Percentiles rank a stretch among this genome's conserved stretches.
Evolutionary conservation across 495 filamentous ascomycete genomes (phyloP).

Genomic region (Annulohypoxylon stygium): DNA sequence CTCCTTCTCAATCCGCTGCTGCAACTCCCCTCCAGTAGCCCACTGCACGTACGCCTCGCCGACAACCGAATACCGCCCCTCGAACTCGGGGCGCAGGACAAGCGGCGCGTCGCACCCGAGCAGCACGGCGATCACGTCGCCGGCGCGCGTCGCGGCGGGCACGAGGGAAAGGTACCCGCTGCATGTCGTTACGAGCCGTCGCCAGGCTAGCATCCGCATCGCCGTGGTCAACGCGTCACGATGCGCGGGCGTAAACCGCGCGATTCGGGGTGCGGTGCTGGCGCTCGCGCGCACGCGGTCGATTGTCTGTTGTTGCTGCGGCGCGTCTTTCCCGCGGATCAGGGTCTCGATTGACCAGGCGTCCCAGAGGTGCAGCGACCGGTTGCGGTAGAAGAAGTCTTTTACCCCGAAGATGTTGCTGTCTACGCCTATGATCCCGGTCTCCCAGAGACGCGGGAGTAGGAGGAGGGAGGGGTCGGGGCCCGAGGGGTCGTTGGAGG

Average conservation of each 20-base stretch:
- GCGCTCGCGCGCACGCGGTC: conserved; percentile 12
- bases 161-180: conserved; percentile 20
- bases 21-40: conserved; percentile 17
- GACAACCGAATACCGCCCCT: conserved; percentile 9
- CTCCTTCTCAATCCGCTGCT: conserved; percentile 9
- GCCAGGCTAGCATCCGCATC: conserved; percentile 18
- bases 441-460: conserved; percentile 16
- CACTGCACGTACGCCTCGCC: conserved; percentile 32
- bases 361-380: background rate
- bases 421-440: conserved; percentile 26
- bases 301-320: background rate
- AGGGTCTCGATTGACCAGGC: background rate
- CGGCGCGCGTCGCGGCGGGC: conserved; percentile 20
- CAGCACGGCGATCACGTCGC: conserved; percentile 24
- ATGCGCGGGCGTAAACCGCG: background rate
- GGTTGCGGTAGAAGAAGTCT: conserved; percentile 36
- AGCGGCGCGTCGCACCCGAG: conserved; percentile 19
- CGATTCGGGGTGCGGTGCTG: conserved; percentile 1
- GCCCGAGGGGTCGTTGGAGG: background rate
- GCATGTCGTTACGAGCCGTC: conserved; percentile 8
- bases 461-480: conserved; percentile 6
- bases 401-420: conserved; percentile 35
- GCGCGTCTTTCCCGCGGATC: conserved; percentile 2
- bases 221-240: conserved; percentile 9
- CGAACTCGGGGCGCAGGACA: conserved; percentile 13